Percentiles rank a stretch among this genome's conserved stretches.
These are phyloP conservation scores for Erigeron canadensis DNA, from an alignment of 129 eudicot species.

Conservation along the genomic window DNA sequence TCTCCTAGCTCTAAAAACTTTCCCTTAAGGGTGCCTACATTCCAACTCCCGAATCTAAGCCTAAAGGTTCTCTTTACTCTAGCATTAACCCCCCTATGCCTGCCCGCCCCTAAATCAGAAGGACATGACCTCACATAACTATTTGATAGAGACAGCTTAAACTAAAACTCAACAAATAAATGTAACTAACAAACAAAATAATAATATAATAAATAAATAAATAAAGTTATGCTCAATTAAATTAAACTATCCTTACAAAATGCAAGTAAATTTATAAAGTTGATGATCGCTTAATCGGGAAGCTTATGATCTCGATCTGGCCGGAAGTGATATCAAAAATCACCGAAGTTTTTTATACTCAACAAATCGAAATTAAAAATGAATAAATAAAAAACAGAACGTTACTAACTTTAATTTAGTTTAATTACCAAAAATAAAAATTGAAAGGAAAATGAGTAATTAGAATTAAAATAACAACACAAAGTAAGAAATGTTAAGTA, in stretches of 20 bases:
- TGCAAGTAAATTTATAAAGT: slow-evolving; percentile 20
- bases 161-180: too few relatives aligned
- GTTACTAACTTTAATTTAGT: not conserved
- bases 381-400: not conserved
- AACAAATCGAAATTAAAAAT: not conserved
- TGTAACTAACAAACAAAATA: too few relatives aligned
- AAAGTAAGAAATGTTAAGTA: not conserved
- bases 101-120: too few relatives aligned
- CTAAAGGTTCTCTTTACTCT: too few relatives aligned
- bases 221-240: not conserved
- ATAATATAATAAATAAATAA: slow-evolving; percentile 3
- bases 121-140: too few relatives aligned
- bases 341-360: slow-evolving; percentile 3
- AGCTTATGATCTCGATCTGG: slow-evolving; percentile 38
- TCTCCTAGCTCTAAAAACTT: too few relatives aligned
- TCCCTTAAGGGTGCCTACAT: too few relatives aligned
- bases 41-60: too few relatives aligned
- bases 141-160: too few relatives aligned
- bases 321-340: not conserved
- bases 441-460: not conserved
- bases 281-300: slow-evolving; percentile 28
- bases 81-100: too few relatives aligned
- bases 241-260: slow-evolving; percentile 25
- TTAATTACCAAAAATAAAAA: slow-evolving; percentile 1
- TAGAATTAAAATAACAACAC: not conserved